These are phyloP conservation scores for Strobilomyces confusus DNA, from an alignment of 768 basidiomycete genomes.

Conservation along the genomic window DNA sequence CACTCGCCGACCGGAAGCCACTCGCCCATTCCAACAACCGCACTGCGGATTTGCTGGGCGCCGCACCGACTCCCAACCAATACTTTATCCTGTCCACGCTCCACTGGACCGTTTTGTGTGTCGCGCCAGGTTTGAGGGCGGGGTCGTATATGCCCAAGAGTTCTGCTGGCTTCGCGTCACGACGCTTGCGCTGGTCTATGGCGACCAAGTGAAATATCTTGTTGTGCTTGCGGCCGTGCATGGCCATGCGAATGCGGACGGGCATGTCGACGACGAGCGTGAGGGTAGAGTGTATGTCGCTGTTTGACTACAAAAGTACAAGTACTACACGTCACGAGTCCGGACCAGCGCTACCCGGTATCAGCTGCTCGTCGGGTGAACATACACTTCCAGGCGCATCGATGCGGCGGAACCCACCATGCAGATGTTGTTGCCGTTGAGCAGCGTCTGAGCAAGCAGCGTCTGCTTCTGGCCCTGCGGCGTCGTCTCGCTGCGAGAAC, in stretches of 20 bases:
- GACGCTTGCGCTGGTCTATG: slow-evolving; percentile 61
- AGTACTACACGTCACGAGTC: slow-evolving; percentile 29
- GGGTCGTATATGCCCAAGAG: slow-evolving; percentile 84
- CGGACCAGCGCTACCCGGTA: slow-evolving; percentile 70
- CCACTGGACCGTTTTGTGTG: slow-evolving; percentile 80
- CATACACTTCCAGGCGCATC: background rate
- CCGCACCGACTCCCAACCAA: slow-evolving; percentile 84
- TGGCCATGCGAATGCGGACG: slow-evolving; percentile 78
- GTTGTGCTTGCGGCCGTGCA: slow-evolving; percentile 73
- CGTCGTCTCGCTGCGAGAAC: slow-evolving; percentile 68
- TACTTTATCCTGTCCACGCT: slow-evolving; percentile 86
- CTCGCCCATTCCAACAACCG: slow-evolving; percentile 73
- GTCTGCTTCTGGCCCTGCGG: slow-evolving; percentile 78
- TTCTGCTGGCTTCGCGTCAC: slow-evolving; percentile 86
- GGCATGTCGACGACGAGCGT: slow-evolving; percentile 48
- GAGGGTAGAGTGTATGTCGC: slow-evolving; percentile 11
- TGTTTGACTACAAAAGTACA: slow-evolving; percentile 25
- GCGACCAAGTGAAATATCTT: slow-evolving; percentile 86
- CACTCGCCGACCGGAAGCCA: background rate
- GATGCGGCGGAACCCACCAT: slow-evolving; percentile 61
- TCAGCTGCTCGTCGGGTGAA: slow-evolving; percentile 39
- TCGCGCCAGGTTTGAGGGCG: slow-evolving; percentile 43
- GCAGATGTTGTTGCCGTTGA: slow-evolving; percentile 96
- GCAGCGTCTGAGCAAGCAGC: slow-evolving; percentile 77
- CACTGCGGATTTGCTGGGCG: slow-evolving; percentile 74